These are phyloP conservation scores for Chlorella vulgaris DNA, from an alignment of 139 green algal species.

Conservation along the genomic window DNA sequence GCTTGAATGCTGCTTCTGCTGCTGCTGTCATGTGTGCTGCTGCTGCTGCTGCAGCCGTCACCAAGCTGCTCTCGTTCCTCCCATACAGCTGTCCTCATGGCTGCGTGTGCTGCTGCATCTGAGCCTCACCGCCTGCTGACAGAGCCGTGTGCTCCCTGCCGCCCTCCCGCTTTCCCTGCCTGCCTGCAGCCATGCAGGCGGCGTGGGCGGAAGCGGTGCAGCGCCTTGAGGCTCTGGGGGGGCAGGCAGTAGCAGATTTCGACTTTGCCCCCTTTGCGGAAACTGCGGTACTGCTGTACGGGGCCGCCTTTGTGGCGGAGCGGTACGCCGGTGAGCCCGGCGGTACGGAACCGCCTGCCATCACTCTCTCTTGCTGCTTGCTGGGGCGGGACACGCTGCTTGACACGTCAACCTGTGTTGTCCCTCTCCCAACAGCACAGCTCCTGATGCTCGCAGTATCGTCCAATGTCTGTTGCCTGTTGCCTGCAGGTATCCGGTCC, in stretches of 20 bases:
- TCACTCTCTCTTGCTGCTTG: neutral
- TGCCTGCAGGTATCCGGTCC: constrained; percentile 51
- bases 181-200: constrained; percentile 6
- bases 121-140: neutral
- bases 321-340: constrained; percentile 55
- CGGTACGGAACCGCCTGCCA: neutral
- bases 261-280: constrained; percentile 73
- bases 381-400: no score
- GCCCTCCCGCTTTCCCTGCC: neutral
- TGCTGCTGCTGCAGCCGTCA: no score
- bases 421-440: neutral
- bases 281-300: constrained; percentile 73
- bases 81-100: no score
- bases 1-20: neutral
- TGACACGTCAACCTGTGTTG: neutral
- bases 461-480: neutral
- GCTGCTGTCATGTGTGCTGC: neutral
- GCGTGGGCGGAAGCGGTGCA: constrained; percentile 52
- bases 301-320: constrained; percentile 79
- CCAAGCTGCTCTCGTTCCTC: no score
- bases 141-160: neutral
- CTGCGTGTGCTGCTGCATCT: neutral
- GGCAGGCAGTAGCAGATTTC: constrained; percentile 50
- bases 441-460: neutral
- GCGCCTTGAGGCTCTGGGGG: constrained; percentile 56